Evolutionary conservation across 2,329 filamentous ascomycete species (phyloP).

Genomic region (Leptographium radiaticola): DNA sequence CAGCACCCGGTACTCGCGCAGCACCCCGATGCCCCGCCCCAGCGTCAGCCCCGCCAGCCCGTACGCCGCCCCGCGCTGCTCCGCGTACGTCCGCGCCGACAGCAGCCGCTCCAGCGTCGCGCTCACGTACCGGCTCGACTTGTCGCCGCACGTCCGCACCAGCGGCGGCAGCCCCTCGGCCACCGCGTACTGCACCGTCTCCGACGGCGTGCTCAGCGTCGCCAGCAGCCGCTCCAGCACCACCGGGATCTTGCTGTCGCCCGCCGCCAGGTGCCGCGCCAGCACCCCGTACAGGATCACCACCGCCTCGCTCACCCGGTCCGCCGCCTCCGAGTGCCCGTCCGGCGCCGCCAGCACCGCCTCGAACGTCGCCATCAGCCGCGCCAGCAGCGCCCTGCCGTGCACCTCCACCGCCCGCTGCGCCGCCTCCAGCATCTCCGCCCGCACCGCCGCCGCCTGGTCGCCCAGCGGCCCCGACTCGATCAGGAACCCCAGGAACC

Average conservation of each 20-base stretch:
- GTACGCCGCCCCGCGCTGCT: constrained; percentile 84
- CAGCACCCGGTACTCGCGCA: constrained; percentile 80
- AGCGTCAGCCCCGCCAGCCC: constrained; percentile 81
- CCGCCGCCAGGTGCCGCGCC: constrained; percentile 69
- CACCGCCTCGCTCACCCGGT: constrained; percentile 91
- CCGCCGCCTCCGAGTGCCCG: constrained; percentile 66
- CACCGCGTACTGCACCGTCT: constrained; percentile 93
- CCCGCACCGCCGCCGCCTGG: constrained; percentile 59
- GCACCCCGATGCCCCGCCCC: constrained; percentile 69
- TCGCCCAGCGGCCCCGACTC: constrained; percentile 80
- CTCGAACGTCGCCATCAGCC: constrained; percentile 87
- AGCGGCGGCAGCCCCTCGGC: constrained; percentile 87
- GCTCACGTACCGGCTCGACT: constrained; percentile 67
- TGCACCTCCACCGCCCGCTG: constrained; percentile 68
- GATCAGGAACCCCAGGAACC: constrained; percentile 76
- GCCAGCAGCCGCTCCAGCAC: constrained; percentile 77
- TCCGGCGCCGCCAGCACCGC: constrained; percentile 74
- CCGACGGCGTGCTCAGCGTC: constrained; percentile 86
- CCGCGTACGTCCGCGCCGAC: constrained; percentile 82
- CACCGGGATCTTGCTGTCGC: constrained; percentile 76
- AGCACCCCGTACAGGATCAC: constrained; percentile 95
- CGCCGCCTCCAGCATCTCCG: constrained; percentile 86
- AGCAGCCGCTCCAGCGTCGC: constrained; percentile 73
- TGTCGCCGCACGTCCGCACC: constrained; percentile 66
- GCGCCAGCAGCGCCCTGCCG: constrained; percentile 71